Percentiles rank a stretch among this genome's conserved stretches.
Conservation (phyloP, 306 rosid genomes). For the Quercus glauca region DNA sequence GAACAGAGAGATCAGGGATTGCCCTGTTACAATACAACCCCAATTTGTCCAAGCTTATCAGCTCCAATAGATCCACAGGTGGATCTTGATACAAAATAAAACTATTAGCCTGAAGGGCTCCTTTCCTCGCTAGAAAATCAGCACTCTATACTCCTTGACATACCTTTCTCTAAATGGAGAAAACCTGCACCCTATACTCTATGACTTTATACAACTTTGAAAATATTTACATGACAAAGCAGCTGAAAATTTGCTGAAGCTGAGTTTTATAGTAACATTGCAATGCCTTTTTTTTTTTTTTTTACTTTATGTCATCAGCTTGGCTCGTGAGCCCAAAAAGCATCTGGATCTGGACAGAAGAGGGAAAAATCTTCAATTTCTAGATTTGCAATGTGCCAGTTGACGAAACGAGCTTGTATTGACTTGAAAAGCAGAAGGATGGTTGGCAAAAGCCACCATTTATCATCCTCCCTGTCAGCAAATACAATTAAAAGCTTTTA, state of each 20-base stretch:
- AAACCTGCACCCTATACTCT: conserved; percentile 44
- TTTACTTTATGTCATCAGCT: conserved; percentile 32
- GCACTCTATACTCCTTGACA: background rate
- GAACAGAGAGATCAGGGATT: too few relatives aligned
- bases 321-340: conserved; percentile 92
- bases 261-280: conserved; percentile 16
- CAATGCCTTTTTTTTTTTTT: conserved; percentile 1
- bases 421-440: conserved; percentile 75
- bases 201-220: conserved; percentile 44
- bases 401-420: conserved; percentile 75
- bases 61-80: too few relatives aligned
- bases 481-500: conserved; percentile 10
- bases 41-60: too few relatives aligned
- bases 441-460: conserved; percentile 91
- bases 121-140: too few relatives aligned
- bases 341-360: conserved; percentile 84
- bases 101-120: too few relatives aligned
- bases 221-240: conserved; percentile 49
- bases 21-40: too few relatives aligned
- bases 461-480: conserved; percentile 76
- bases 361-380: conserved; percentile 82
- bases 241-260: conserved; percentile 22
- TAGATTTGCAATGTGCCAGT: conserved; percentile 90
- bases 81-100: too few relatives aligned
- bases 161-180: conserved; percentile 13